Base-by-base conservation (phyloP, 2,329 filamentous ascomycete species). In the Xenosphaeropsis pyriputrescens region DNA sequence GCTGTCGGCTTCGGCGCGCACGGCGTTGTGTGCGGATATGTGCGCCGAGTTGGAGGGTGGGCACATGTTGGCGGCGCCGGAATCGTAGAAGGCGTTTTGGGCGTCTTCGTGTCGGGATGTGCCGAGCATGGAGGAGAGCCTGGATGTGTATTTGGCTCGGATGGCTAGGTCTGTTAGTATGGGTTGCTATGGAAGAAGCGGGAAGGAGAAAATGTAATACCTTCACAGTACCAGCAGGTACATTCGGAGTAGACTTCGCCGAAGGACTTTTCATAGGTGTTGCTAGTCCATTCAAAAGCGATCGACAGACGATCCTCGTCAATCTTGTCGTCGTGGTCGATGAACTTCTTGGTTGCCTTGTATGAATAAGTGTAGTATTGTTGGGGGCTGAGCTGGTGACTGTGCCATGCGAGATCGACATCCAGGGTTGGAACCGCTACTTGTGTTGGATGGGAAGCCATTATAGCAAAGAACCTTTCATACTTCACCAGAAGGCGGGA, bases 301-400 rank as follows among this genome's bases (percentile, higher is more conserved):
- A 64, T 61, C 33, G 71, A 71, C 6, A 93, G 67, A 35, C 65
- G 67, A 12, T 60, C 61, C 49, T 86, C 79, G 35, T 78, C 74
- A 16, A 93, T 75, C 57, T 89, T 89, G 62, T 93, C 85, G 54
- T 91, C 79, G 50, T 93, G 85, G 51, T 88, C 76, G 46, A 89
- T 70, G 50, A 85, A 84, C 35, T 67, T 72, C 0, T 50, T 50
- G 5, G 65, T 67, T 16, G 55, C 53, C 0, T 36, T 39, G 1
- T 66, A 51, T 1, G 71, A 78, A 51, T 70, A 78, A 2, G 52
- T 41, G 47, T 73, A 79, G 57, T 91, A 91, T 3, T 60, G 50
- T 2, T 53, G 49, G 0, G 83, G 79, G 7, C 62, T 70, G 3
- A 89, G 70, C 52, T 89, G 49, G 34, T 89, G 82, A 0, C 82